Conservation (phyloP, 805 yeast species). For the Candida yuanshanica region DNA sequence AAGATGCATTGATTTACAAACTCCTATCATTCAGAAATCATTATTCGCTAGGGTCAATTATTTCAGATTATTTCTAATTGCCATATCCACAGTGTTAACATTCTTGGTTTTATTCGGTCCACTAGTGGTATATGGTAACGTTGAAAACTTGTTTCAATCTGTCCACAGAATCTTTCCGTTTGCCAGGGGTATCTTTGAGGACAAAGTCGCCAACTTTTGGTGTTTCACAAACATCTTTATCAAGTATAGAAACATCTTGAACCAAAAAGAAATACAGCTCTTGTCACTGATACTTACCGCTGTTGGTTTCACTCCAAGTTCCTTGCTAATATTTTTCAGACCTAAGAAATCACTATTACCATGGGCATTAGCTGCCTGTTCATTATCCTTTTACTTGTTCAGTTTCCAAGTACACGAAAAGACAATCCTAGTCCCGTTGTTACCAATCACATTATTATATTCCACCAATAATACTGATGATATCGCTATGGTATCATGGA, state of each 20-base stretch:
- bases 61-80: conserved; percentile 56
- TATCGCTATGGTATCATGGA: conserved; percentile 79
- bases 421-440: conserved; percentile 77
- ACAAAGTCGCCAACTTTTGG: conserved; percentile 97
- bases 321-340: conserved; percentile 40
- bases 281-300: conserved; percentile 52
- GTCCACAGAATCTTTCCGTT: conserved; percentile 86
- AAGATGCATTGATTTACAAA: conserved; percentile 26
- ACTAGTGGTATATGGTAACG: conserved; percentile 41
- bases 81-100: conserved; percentile 54
- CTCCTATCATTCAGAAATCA: conserved; percentile 8
- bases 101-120: conserved; percentile 54
- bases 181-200: conserved; percentile 90
- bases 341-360: conserved; percentile 49
- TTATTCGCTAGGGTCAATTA: conserved; percentile 41
- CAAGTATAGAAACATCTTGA: conserved; percentile 57
- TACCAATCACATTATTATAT: conserved; percentile 71
- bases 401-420: conserved; percentile 97
- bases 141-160: conserved; percentile 37
- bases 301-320: conserved; percentile 49
- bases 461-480: conserved; percentile 49
- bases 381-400: conserved; percentile 85
- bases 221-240: conserved; percentile 80
- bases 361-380: conserved; percentile 75
- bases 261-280: conserved; percentile 51